Evolutionary conservation across 108 stramenopile species (phyloP).

Genomic region (Mediolabrus comicus): DNA sequence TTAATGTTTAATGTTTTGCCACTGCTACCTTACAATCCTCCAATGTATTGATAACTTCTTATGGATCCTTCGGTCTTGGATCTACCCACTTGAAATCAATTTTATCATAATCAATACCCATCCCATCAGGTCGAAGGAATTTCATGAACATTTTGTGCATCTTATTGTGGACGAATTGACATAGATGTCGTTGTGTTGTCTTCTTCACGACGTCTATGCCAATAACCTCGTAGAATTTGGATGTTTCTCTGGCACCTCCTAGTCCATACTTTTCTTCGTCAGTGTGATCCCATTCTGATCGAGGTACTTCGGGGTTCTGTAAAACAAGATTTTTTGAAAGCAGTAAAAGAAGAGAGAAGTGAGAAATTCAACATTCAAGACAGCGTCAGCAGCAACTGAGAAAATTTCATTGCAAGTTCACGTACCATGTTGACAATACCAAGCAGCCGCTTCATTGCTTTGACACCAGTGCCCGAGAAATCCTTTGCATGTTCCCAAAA

Average conservation of each 20-base stretch:
- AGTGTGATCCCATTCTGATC: conserved; percentile 40
- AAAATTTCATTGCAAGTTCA: no score
- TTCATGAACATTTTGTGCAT: conserved; percentile 47
- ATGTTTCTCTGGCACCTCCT: conserved; percentile 37
- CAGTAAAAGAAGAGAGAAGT: no score
- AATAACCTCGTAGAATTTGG: conserved; percentile 47
- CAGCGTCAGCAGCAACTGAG: no score
- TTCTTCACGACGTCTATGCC: conserved; percentile 49
- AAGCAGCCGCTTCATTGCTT: conserved; percentile 51
- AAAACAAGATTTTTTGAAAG: no score
- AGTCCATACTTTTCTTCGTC: conserved; percentile 56
- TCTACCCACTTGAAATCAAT: conserved; percentile 45
- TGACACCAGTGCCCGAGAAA: conserved; percentile 40
- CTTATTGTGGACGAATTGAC: conserved; percentile 47
- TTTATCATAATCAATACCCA: conserved; percentile 47
- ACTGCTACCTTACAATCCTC: not conserved
- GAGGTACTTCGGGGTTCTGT: conserved; percentile 48
- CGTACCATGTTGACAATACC: conserved; percentile 58
- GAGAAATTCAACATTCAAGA: no score
- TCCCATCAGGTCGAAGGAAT: conserved; percentile 40
- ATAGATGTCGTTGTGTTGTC: conserved; percentile 43
- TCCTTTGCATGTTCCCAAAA: conserved; percentile 46
- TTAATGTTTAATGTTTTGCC: conserved; percentile 3
- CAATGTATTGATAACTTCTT: not conserved
- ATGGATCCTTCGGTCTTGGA: conserved; percentile 41